Percentiles rank a stretch among this genome's conserved stretches.
Conservation (phyloP, 768 basidiomycete species). For the Pleurotus cornucopiae region DNA sequence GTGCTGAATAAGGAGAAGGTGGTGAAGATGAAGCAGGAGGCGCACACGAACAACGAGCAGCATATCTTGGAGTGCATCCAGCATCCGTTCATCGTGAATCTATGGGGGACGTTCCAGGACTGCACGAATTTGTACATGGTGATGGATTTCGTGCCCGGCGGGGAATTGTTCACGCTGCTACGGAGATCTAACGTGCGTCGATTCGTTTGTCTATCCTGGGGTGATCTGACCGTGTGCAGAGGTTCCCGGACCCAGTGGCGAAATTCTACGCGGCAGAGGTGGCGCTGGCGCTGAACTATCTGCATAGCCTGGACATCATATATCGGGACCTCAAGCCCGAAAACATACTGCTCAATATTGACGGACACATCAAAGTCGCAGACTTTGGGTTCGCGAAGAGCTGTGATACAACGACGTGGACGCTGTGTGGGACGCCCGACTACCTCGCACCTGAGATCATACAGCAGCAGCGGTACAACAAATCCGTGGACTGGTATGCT, state of each 20-base stretch:
- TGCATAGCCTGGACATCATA: constrained; percentile 85
- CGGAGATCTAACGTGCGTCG: constrained; percentile 78
- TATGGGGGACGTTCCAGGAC: constrained; percentile 97
- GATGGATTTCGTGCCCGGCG: constrained; percentile 95
- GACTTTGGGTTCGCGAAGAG: constrained; percentile 96
- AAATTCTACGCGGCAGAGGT: constrained; percentile 98
- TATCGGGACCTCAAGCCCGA: constrained; percentile 99
- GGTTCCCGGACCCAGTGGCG: constrained; percentile 95
- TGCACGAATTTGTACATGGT: constrained; percentile 94
- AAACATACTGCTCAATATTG: constrained; percentile 88
- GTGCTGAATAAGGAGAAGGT: constrained; percentile 92
- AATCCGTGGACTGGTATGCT: constrained; percentile 98
- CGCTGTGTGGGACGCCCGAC: constrained; percentile 92
- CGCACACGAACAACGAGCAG: constrained; percentile 96
- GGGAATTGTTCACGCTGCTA: constrained; percentile 92
- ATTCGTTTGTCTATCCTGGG: constrained; percentile 3
- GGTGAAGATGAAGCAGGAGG: constrained; percentile 89
- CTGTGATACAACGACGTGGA: constrained; percentile 87
- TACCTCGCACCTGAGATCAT: constrained; percentile 96
- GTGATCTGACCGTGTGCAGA: constrained; percentile 32
- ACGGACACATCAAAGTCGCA: constrained; percentile 95
- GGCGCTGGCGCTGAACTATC: constrained; percentile 85
- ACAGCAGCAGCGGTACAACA: constrained; percentile 84
- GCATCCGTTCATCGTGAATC: constrained; percentile 92
- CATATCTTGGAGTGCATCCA: constrained; percentile 79